A percentile compares a stretch with the other conserved stretches of the same genome.
Conservation (phyloP, 2,329 filamentous ascomycete species). For the Aureobasidium melanogenum region DNA sequence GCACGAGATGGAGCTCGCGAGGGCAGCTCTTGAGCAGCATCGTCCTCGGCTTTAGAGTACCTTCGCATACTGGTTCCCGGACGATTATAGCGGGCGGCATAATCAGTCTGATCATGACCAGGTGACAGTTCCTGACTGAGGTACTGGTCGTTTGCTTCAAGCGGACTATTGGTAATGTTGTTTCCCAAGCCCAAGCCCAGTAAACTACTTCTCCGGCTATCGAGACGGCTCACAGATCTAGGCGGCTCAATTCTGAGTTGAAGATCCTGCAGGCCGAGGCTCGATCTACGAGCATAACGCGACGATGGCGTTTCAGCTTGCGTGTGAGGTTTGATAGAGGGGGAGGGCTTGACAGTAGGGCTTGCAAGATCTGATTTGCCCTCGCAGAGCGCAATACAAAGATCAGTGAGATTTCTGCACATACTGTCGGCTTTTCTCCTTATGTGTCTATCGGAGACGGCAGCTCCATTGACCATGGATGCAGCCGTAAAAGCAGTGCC, state of each 20-base stretch:
- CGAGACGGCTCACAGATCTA: constrained; percentile 10
- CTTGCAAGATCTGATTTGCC: neutral
- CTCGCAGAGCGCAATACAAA: constrained; percentile 66
- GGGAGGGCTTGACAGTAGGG: neutral
- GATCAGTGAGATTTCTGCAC: constrained; percentile 84
- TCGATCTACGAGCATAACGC: constrained; percentile 1
- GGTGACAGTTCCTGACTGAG: neutral
- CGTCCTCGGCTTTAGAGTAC: constrained; percentile 20
- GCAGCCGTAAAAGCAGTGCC: constrained; percentile 54
- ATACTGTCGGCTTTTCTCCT: constrained; percentile 86
- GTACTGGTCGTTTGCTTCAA: neutral
- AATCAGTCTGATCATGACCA: constrained; percentile 11
- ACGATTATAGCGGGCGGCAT: constrained; percentile 18
- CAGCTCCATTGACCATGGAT: constrained; percentile 42
- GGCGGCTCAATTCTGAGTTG: constrained; percentile 1
- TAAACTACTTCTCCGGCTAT: constrained; percentile 8
- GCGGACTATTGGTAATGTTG: neutral
- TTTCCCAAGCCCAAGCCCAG: constrained; percentile 2
- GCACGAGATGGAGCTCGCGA: constrained; percentile 40
- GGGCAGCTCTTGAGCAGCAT: constrained; percentile 30
- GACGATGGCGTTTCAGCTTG: constrained; percentile 6
- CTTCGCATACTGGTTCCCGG: constrained; percentile 31
- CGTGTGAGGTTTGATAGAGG: neutral
- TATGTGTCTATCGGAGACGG: constrained; percentile 69
- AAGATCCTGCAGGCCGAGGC: constrained; percentile 8